Evolutionary conservation across 208 protist genomes (phyloP).

Genomic region (Leishmania turanica): DNA sequence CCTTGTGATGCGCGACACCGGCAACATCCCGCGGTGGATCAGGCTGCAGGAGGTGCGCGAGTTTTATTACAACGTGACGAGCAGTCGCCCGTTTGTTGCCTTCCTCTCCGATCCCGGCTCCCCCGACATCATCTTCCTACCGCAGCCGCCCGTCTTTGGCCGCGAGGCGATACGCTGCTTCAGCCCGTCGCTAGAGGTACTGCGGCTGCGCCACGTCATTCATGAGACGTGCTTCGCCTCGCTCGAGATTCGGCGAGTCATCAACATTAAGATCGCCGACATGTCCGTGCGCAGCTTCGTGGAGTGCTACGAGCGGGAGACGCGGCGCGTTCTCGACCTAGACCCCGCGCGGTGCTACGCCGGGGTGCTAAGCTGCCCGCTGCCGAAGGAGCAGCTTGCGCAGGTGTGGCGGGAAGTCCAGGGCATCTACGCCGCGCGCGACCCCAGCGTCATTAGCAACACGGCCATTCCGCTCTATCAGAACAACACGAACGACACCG

Average conservation of each 20-base stretch:
- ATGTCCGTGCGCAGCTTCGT: conserved; percentile 35
- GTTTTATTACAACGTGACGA: conserved; percentile 54
- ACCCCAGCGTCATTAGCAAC: conserved; percentile 23
- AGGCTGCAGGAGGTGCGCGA: conserved; percentile 49
- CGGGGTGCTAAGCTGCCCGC: conserved; percentile 51
- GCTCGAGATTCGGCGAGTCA: conserved; percentile 45
- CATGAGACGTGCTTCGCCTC: conserved; percentile 64
- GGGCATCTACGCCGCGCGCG: conserved; percentile 34
- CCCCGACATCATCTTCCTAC: conserved; percentile 68
- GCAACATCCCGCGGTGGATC: conserved; percentile 65
- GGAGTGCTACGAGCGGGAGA: conserved; percentile 28
- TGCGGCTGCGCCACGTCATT: conserved; percentile 40
- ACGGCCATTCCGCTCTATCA: conserved; percentile 56
- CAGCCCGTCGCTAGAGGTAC: conserved; percentile 39
- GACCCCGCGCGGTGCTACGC: conserved; percentile 34
- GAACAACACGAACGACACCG: conserved; percentile 36
- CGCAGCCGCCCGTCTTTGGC: conserved; percentile 56
- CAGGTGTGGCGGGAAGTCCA: conserved; percentile 60
- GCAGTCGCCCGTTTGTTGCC: conserved; percentile 49
- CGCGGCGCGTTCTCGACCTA: conserved; percentile 39
- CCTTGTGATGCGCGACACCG: conserved; percentile 55
- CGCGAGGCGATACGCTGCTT: conserved; percentile 40
- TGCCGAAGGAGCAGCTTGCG: conserved; percentile 66
- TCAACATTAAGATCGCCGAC: conserved; percentile 38
- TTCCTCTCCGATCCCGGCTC: conserved; percentile 55